Evolutionary conservation across 495 filamentous ascomycete species (phyloP).

Genomic region (Neurospora sp.): DNA sequence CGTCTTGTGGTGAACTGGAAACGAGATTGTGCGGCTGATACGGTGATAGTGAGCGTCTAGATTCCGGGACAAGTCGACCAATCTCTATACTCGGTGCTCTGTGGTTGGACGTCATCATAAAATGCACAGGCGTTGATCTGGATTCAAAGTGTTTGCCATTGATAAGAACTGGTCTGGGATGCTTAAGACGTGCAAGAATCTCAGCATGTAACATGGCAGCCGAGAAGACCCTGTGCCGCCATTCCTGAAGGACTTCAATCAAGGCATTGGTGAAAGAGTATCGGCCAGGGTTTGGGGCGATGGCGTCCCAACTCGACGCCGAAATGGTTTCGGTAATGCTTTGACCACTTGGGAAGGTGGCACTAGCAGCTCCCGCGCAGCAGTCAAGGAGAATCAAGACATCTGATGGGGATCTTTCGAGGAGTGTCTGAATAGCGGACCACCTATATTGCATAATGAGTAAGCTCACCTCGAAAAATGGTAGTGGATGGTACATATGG

Average conservation of each 20-base stretch:
- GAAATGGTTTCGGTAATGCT: constrained; percentile 45
- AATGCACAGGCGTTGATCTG: constrained; percentile 40
- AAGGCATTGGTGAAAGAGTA: constrained; percentile 43
- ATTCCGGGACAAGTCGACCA: constrained; percentile 20
- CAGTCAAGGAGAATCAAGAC: constrained; percentile 45
- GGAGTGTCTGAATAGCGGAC: constrained; percentile 44
- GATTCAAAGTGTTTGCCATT: constrained; percentile 42
- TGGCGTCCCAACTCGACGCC: constrained; percentile 43
- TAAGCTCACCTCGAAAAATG: background rate
- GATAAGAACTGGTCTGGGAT: constrained; percentile 37
- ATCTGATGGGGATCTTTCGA: constrained; percentile 42
- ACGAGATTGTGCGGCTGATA: constrained; percentile 14
- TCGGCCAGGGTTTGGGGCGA: constrained; percentile 39
- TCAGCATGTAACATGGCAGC: constrained; percentile 44
- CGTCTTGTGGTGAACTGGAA: background rate
- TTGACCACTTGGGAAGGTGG: constrained; percentile 35
- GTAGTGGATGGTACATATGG: background rate
- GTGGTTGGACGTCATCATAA: constrained; percentile 43
- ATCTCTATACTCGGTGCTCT: constrained; percentile 43
- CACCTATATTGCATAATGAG: constrained; percentile 20
- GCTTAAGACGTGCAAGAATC: constrained; percentile 40
- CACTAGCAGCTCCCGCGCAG: constrained; percentile 41
- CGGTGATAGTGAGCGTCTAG: constrained; percentile 22
- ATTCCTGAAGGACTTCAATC: constrained; percentile 42
- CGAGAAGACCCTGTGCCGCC: constrained; percentile 35